Evolutionary conservation across 164 flowering plant species (phyloP), one percentile per base, ranked within the genome.

Genomic region (Vitis riparia): DNA sequence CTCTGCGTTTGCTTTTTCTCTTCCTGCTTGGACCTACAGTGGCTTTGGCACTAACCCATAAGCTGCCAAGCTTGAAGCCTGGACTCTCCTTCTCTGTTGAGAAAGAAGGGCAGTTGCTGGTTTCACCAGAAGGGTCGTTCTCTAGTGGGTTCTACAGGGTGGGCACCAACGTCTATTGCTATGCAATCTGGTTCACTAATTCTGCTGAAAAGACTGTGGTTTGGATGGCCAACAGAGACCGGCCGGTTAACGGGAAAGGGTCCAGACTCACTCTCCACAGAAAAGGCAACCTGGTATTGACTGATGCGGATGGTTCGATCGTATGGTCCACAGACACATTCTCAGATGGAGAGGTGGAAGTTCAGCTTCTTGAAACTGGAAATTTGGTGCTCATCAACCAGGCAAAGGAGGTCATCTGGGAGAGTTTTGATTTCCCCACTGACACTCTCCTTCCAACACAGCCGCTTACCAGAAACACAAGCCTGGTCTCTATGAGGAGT

Each of bases 151-250:
- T 76, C 32, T 52, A 71, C 58, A 3, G 44, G 62, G 75, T 76
- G 50, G 79, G 79, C 55, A 49, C 1, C 48, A 67, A 76, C 13
- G 72, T 75, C 29, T 72, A 50, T 15, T 69, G 71, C 29, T 73
- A 70, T 50, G 48, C 77, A 47, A 63, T 77, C 47, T 77, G 77
- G 74, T 70, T 72, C 70, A 61, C 80, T 8, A 56, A 69, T 11
- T 47, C 74, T 5, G 51, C 29, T 2, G 13, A 73, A 60, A 59
- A 30, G 5, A 75, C 74, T 0, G 57, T 70, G 10, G 65, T 67
- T 10, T 75, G 75, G 78, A 71, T 66, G 70, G 78, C 79, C 1
- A 76, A 71, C 72, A 37, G 79, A 55, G 71, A 76, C 66, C 19
- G 23, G 9, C 75, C 79, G 1, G 79, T 71, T 2, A 71, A 67